Base-by-base conservation (phyloP, 805 yeast species). In the Ogataea populi-albae region DNA sequence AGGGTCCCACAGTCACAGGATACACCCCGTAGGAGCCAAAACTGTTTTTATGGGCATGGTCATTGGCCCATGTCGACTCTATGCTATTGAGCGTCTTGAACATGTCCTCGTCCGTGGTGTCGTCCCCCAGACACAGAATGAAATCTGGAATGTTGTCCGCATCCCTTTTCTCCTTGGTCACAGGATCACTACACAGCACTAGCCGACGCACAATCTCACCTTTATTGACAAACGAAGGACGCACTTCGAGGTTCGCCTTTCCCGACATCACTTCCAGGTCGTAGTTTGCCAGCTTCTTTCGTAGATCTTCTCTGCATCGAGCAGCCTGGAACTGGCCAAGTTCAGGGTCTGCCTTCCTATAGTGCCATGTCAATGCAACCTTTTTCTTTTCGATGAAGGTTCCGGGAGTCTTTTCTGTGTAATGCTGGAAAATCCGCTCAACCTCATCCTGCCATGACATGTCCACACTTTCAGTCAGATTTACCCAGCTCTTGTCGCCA, bases 321-420 rank as follows among this genome's bases (percentile, higher is more conserved):
- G 73, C 66, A 0, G 97, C 94, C 62, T 87, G 95, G 65, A 75
- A 91, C 28, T 71, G 77, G 20, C 98, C 99, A 48, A 87, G 73
- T 42, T 84, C 96, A 0, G 98, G 98, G 51, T 89, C 98, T 1
- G 96, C 77, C 35, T 94, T 74, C 50, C 99, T 77, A 58, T 91
- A 93, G 62, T 93, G 99, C 99, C 99, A 93, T 1, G 98, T 91
- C 35, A 93, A 64, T 1, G 98, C 98, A 12, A 91, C 96, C 52
- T 87, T 81, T 60, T 93, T 93, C 52, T 73, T 73, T 62, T 93
- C 99, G 33, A 85, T 81, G 46, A 73, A 73, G 1, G 96, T 73
- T 6, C 97, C 97, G 2, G 95, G 96, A 0, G 98, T 93, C 45
- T 81, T 79, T 30, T 82, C 91, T 0, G 96, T 87, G 60, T 77